A percentile compares a stretch with the other conserved stretches of the same genome.
Evolutionary conservation across 2,329 filamentous ascomycete genomes (phyloP).

Genomic region (Alternaria viburni): DNA sequence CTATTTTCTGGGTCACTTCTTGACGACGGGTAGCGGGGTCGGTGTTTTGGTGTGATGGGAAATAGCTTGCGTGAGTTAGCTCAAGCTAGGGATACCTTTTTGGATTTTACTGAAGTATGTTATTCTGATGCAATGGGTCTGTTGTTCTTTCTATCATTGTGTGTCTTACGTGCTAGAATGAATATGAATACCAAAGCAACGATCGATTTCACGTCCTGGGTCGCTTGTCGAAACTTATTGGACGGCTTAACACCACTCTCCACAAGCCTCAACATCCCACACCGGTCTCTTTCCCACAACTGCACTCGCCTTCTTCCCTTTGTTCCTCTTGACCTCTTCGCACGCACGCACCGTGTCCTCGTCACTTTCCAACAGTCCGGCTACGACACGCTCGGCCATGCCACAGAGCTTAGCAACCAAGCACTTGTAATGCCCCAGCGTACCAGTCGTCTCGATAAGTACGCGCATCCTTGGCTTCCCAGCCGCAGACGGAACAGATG

Average conservation of each 20-base stretch:
- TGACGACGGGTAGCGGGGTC: conserved; percentile 7
- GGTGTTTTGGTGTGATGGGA: conserved; percentile 26
- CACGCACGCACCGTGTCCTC: neutral
- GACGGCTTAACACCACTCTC: neutral
- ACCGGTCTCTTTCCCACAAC: neutral
- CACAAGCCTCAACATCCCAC: neutral
- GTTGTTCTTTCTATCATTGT: neutral
- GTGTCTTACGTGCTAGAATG: neutral
- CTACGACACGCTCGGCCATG: neutral
- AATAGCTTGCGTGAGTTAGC: conserved; percentile 1
- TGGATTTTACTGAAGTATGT: conserved; percentile 7
- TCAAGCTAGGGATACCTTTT: conserved; percentile 21
- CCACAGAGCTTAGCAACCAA: neutral
- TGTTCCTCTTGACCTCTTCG: neutral
- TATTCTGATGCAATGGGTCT: neutral
- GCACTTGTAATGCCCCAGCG: neutral
- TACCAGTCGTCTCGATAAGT: neutral
- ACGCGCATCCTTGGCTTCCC: neutral
- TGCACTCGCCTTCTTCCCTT: neutral
- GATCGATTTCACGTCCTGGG: neutral
- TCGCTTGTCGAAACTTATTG: neutral
- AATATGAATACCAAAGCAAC: neutral
- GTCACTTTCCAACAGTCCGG: neutral
- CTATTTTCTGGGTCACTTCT: conserved; percentile 1
- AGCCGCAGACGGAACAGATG: neutral